A percentile compares a stretch with the other conserved stretches of the same genome.
Conservation (phyloP, 495 filamentous ascomycete species). For the Penicillium dipodomyicola region DNA sequence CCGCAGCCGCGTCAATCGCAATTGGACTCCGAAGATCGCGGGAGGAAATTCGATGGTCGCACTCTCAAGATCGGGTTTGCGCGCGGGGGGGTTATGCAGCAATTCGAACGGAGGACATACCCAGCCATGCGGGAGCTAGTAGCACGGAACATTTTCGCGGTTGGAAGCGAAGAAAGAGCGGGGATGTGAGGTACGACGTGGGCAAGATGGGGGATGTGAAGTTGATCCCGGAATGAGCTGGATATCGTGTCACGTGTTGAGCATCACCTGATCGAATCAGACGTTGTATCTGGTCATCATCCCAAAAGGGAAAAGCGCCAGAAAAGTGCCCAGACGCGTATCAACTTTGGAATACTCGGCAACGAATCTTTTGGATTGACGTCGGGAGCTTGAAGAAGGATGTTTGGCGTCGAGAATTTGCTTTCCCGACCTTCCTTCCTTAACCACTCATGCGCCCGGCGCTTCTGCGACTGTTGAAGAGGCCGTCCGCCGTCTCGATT, state of each 20-base stretch:
- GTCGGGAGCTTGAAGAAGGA: conserved; percentile 23
- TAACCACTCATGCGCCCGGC: conserved; percentile 50
- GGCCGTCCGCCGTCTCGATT: conserved; percentile 51
- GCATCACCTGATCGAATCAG: conserved; percentile 23
- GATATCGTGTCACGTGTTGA: conserved; percentile 12
- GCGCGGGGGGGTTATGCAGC: conserved; percentile 10
- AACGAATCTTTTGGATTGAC: conserved; percentile 12
- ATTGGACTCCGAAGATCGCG: conserved; percentile 20
- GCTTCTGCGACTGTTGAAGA: conserved; percentile 53
- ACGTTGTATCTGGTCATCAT: conserved; percentile 13
- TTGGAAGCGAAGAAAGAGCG: conserved; percentile 34
- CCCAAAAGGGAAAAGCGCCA: conserved; percentile 27
- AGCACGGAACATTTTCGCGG: conserved; percentile 50
- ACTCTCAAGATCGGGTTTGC: conserved; percentile 12
- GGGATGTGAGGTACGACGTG: conserved; percentile 25
- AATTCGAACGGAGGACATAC: conserved; percentile 31
- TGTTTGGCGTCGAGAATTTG: conserved; percentile 25
- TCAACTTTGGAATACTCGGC: conserved; percentile 7
- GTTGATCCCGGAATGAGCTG: conserved; percentile 33
- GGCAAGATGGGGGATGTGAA: conserved; percentile 34
- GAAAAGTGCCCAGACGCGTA: conserved; percentile 11
- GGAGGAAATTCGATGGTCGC: conserved; percentile 22
- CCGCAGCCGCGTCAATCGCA: conserved; percentile 17
- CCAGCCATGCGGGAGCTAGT: conserved; percentile 45
- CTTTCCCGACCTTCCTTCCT: conserved; percentile 17